Evolutionary conservation across 192 early-diverging fungal genomes (phyloP).

Genomic region (Gamsiella multidivaricata): DNA sequence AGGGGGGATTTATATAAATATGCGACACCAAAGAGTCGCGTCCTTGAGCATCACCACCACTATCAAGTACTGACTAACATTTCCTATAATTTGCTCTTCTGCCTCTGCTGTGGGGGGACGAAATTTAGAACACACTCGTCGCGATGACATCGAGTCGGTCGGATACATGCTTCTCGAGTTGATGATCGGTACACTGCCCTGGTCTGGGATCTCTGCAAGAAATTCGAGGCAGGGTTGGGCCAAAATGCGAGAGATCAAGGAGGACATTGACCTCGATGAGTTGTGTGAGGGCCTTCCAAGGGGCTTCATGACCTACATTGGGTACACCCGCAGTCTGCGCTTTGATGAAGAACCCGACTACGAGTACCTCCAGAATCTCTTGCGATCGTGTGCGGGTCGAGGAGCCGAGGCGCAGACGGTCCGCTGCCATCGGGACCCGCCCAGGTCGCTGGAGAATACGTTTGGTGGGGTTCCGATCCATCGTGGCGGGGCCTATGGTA

Average conservation of each 20-base stretch:
- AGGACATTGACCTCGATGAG: slow-evolving; percentile 75
- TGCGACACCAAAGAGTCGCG: neutral
- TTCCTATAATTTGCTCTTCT: too few relatives aligned
- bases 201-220: slow-evolving; percentile 87
- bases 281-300: slow-evolving; percentile 80
- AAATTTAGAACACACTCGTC: slow-evolving; percentile 82
- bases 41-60: neutral
- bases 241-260: slow-evolving; percentile 87
- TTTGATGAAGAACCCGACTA: slow-evolving; percentile 88
- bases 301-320: slow-evolving; percentile 77
- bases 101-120: too few relatives aligned
- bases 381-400: slow-evolving; percentile 38
- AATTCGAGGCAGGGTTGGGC: slow-evolving; percentile 89
- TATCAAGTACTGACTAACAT: too few relatives aligned
- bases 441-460: slow-evolving; percentile 16
- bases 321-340: slow-evolving; percentile 75
- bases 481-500: neutral
- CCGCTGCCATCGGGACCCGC: slow-evolving; percentile 25
- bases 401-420: slow-evolving; percentile 45
- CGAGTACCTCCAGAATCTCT: slow-evolving; percentile 66
- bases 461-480: slow-evolving; percentile 32
- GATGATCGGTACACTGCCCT: slow-evolving; percentile 78
- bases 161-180: slow-evolving; percentile 89
- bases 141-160: slow-evolving; percentile 87
- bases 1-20: slow-evolving; percentile 13